Base-by-base conservation (phyloP, 768 basidiomycete species). In the Pleurotus citrinopileatus region DNA sequence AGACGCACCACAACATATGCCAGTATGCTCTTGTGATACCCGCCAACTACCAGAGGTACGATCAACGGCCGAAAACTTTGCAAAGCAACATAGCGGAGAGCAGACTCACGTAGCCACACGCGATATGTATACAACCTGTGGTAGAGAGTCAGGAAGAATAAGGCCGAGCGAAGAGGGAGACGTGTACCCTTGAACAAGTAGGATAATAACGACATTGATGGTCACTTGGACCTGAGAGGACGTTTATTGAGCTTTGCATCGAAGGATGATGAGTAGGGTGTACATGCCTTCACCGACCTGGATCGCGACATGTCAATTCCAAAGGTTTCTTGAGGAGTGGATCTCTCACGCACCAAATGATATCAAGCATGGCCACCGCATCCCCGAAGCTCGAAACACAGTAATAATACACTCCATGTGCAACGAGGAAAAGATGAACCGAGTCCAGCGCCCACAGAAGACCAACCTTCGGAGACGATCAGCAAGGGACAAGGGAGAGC, bases 321-420 rank as follows among this genome's bases (percentile, higher is more conserved):
- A 32, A 36, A 7, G 26, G 55, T 36, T 4, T 26, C 12, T 23
- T 20, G 6, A 20, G 9, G 8, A 42, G 25, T 12, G 17, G 28
- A 15, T 7, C 32, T 15, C 7, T 34, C 7, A 54, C 29, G 15
- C 12, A 53, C 32, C 34, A 58, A 8, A 56, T 40, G 27, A 57
- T 3, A n/a, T 12, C 20, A 19, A 22, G 13, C 12, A 52, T 13
- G 2, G 55, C 61, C 2, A 29, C 27, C 9, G 59, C n/a, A 26
- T 65, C 44, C 20, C 67, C 67, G 25, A 68, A 69, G 5, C 55
- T 46, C 8, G 40, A 54, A 25, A 64, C 59, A 5, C 60, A 44
- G 54, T 70, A 70, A 42, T 55, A 50, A 44, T 69, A 70, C 2
- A 67, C 60, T 17, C 64, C 64, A 48, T 65, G 63, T 29, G 60